Evolutionary conservation across 768 basidiomycete species (phyloP).

Genomic region (Lentinus brumalis): DNA sequence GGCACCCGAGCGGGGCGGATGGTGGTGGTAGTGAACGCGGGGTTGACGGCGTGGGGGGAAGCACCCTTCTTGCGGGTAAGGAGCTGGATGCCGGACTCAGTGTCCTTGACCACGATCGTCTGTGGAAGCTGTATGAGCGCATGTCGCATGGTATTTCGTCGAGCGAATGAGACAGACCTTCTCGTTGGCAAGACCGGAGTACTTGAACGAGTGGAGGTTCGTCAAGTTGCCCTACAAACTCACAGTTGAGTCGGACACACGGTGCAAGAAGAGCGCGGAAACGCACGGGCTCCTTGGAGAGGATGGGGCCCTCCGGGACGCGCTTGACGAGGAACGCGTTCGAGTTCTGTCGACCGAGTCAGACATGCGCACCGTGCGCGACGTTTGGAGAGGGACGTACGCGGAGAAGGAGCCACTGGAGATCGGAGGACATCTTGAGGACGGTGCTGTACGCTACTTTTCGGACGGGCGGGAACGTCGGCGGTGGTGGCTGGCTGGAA

Average conservation of each 20-base stretch:
- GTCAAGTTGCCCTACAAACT: conserved; percentile 73
- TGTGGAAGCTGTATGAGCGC: conserved; percentile 29
- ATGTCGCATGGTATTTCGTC: neutral
- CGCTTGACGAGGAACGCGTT: conserved; percentile 88
- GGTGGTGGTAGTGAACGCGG: conserved; percentile 48
- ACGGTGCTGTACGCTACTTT: conserved; percentile 26
- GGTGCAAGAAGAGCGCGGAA: neutral
- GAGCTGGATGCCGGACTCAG: conserved; percentile 58
- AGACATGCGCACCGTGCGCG: conserved; percentile 1
- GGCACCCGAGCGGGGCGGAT: conserved; percentile 71
- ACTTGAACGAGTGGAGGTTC: conserved; percentile 91
- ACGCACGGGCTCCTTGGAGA: conserved; percentile 84
- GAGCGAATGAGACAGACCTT: conserved; percentile 50
- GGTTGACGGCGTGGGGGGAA: conserved; percentile 49
- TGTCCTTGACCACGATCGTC: conserved; percentile 67
- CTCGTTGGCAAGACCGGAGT: conserved; percentile 83
- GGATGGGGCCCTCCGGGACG: conserved; percentile 68
- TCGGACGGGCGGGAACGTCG: conserved; percentile 25
- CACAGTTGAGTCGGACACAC: conserved; percentile 17
- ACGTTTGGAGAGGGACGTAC: conserved; percentile 48
- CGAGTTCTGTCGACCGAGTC: conserved; percentile 54
- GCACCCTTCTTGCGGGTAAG: conserved; percentile 66
- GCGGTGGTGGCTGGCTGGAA: conserved; percentile 30
- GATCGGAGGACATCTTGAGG: conserved; percentile 79
- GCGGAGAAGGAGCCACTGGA: conserved; percentile 92